Evolutionary conservation across 106 monocot species (phyloP), one percentile per base, ranked within the genome.

Genomic region (Amphibolis antarctica): DNA sequence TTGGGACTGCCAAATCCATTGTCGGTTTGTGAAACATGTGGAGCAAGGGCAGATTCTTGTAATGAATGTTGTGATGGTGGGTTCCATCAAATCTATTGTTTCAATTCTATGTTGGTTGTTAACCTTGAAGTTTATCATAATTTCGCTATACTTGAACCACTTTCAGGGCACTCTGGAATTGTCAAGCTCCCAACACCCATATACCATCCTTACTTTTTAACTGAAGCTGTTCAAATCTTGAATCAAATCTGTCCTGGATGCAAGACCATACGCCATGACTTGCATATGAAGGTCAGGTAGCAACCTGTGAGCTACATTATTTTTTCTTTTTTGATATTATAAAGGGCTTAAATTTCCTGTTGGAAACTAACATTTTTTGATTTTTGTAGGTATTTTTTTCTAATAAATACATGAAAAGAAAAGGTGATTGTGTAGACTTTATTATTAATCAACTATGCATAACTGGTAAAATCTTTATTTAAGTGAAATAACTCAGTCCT

Each of bases 241-340:
- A 92, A 92, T 56, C 84, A 80, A 76, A 78, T 92, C 10, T 92
- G 92, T 72, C 87, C 84, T 74, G 77, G 81, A 36, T 92, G 92
- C 75, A 81, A 75, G 45, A 70, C 75, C 11, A 46, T 63, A 20
- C 15, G 46, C 10, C 18, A 46, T 13, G 20, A 46, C 26, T 0
- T 45, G 44, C 46, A 25, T 22, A 60, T 42, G 60, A 63, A 63
- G 63, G 63, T 63, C 63, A 63, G 63, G 63, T 63, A 63, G 14
- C 46, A 46, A 9, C 5, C 36, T 36, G 36, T 52, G n/a, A 12
- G 27, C 21, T 25, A 24, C 55, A 22, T 55, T 20, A 17, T 55
- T 55, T 23, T 26, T 20, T 7, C 12, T 55, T 55, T 49, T 49
- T 13, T 19, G 0, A 19, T 49, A 17, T 14, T 49, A 49, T 14